Percentiles rank a stretch among this genome's conserved stretches.
phyloP scores from a whole-genome alignment of 352 stramenopile genomes.

The Phytophthora fragariaefolia region DNA sequence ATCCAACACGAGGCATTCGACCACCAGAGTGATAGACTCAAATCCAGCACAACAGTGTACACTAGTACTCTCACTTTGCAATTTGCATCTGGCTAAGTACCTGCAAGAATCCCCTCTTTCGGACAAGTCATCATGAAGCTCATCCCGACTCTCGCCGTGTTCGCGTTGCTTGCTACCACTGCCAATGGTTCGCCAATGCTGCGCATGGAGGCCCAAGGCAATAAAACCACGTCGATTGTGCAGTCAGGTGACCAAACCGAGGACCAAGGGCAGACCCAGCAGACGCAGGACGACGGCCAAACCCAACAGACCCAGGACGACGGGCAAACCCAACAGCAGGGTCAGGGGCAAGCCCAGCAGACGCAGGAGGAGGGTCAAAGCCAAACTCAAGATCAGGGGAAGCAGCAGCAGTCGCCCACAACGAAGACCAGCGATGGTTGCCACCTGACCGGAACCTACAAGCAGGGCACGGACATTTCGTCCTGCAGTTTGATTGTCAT shows the following conservation, averaged over 20 bases:
- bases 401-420: not conserved
- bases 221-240: too few species aligned
- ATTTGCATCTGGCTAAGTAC: not conserved
- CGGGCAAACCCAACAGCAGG: too few species aligned
- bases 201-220: conserved; percentile 1
- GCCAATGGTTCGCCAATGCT: conserved; percentile 8
- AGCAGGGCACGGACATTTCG: conserved; percentile 17
- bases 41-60: too few species aligned
- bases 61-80: conserved; percentile 14
- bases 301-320: not conserved
- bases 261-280: too few species aligned
- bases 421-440: conserved; percentile 3
- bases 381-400: not conserved
- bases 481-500: conserved; percentile 32
- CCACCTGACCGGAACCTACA: conserved; percentile 39
- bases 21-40: too few species aligned
- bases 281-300: not conserved
- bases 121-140: conserved; percentile 22
- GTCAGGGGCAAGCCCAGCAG: not conserved
- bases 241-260: too few species aligned
- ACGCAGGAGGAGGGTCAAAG: too few species aligned
- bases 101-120: not conserved
- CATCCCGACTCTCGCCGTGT: conserved; percentile 15
- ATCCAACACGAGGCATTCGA: too few species aligned
- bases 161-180: not conserved